phyloP scores from a whole-genome alignment of 179 eudicot species.

The Beta macrorhiza region DNA sequence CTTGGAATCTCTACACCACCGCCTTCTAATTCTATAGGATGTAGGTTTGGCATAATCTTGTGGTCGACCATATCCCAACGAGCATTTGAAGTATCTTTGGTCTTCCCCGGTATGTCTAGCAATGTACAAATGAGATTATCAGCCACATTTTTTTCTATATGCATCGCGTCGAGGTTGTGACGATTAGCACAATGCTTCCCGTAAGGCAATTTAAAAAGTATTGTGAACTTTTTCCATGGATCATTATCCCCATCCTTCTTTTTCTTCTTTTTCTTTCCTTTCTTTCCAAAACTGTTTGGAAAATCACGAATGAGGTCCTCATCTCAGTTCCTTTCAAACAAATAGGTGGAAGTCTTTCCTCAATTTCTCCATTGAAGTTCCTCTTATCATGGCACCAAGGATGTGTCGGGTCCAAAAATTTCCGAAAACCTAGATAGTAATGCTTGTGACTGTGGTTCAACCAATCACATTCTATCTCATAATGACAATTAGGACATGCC shows the following conservation, averaged over 20 bases:
- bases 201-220: constrained; percentile 21
- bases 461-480: no score
- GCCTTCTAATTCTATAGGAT: not conserved
- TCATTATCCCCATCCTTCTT: not conserved
- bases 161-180: constrained; percentile 33
- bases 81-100: constrained; percentile 21
- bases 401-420: not conserved
- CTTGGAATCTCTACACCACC: not conserved
- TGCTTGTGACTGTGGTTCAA: no score
- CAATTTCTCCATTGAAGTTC: constrained; percentile 5
- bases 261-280: not conserved
- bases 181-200: constrained; percentile 11
- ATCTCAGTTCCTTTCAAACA: not conserved
- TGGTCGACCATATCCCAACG: constrained; percentile 19
- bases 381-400: not conserved
- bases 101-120: constrained; percentile 22
- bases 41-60: constrained; percentile 16
- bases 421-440: not conserved
- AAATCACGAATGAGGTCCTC: not conserved
- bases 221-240: constrained; percentile 13
- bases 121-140: constrained; percentile 28
- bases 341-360: not conserved
- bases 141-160: constrained; percentile 38
- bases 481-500: no score
- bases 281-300: constrained; percentile 8